Evolutionary conservation across 139 green algal genomes (phyloP).

Genomic region (Haematococcus sp.): DNA sequence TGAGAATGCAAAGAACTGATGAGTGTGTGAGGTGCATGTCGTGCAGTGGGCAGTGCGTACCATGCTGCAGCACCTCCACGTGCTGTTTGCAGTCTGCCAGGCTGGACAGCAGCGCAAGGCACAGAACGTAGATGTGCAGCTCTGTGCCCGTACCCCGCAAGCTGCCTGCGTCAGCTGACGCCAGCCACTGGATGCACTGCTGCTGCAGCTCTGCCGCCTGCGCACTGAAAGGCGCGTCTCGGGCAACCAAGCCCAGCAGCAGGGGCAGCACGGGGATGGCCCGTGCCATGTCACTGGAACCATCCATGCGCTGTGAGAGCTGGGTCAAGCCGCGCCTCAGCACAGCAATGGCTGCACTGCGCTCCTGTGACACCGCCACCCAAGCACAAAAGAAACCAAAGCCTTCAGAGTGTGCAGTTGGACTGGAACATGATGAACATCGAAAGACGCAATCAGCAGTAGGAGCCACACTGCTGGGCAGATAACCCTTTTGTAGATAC

Average conservation of each 20-base stretch:
- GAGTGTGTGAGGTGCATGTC: too few relatives aligned
- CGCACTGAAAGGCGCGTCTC: neutral
- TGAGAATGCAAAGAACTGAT: neutral
- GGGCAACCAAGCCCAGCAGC: neutral
- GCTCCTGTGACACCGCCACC: too few relatives aligned
- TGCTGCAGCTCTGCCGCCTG: neutral
- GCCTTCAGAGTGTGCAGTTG: too few relatives aligned
- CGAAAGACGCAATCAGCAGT: too few relatives aligned
- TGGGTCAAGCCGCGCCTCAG: neutral
- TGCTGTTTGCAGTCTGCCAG: neutral
- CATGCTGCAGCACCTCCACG: conserved; percentile 3
- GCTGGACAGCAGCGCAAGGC: conserved; percentile 9
- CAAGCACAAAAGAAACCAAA: too few relatives aligned
- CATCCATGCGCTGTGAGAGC: neutral
- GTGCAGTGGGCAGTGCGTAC: neutral
- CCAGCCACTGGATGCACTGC: neutral
- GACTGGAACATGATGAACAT: too few relatives aligned
- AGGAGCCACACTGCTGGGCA: too few relatives aligned
- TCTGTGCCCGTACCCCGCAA: too few relatives aligned
- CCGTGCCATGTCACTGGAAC: neutral
- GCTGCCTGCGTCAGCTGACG: neutral
- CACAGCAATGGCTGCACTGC: neutral
- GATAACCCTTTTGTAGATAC: too few relatives aligned
- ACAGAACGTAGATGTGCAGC: conserved; percentile 1
- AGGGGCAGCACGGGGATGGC: neutral